These are phyloP conservation scores for Lepidium sativum DNA, from an alignment of 345 rosid species.

Conservation along the genomic window DNA sequence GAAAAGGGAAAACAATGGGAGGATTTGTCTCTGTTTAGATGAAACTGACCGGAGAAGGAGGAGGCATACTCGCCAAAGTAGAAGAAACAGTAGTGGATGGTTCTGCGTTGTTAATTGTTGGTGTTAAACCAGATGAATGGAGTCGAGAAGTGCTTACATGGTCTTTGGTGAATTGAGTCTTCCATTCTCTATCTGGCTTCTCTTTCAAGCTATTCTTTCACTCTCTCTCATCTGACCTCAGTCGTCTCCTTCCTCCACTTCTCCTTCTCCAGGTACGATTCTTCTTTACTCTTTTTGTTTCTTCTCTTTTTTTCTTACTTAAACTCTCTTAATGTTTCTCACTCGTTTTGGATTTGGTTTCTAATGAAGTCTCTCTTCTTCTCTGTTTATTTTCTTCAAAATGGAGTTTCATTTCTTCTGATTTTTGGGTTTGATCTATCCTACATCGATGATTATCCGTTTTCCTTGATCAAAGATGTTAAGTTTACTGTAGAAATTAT, in stretches of 20 bases:
- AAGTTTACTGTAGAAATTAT: not conserved
- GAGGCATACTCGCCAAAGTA: slow-evolving; percentile 7
- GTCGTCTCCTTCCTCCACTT: slow-evolving; percentile 6
- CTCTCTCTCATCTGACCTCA: slow-evolving; percentile 1
- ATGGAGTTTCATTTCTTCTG: not conserved
- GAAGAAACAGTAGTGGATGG: slow-evolving; percentile 10
- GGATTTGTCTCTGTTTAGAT: slow-evolving; percentile 19
- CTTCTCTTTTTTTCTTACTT: not conserved
- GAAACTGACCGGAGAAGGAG: slow-evolving; percentile 30
- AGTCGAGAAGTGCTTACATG: slow-evolving; percentile 80
- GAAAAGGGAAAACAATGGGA: not conserved
- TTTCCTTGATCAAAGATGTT: too few relatives aligned
- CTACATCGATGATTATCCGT: not conserved
- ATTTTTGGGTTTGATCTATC: slow-evolving; percentile 7
- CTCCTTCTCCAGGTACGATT: not conserved
- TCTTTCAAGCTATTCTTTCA: slow-evolving; percentile 13
- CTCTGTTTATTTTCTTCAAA: not conserved
- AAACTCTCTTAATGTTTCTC: not conserved
- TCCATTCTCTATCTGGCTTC: slow-evolving; percentile 4
- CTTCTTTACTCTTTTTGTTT: not conserved
- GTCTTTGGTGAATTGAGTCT: slow-evolving; percentile 81
- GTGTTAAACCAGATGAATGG: slow-evolving; percentile 61
- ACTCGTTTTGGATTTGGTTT: not conserved
- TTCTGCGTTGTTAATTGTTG: slow-evolving; percentile 50
- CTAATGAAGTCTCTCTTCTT: not conserved